Conservation (phyloP, 1,284 basidiomycete genomes). For the Cryptococcus floricola region DNA sequence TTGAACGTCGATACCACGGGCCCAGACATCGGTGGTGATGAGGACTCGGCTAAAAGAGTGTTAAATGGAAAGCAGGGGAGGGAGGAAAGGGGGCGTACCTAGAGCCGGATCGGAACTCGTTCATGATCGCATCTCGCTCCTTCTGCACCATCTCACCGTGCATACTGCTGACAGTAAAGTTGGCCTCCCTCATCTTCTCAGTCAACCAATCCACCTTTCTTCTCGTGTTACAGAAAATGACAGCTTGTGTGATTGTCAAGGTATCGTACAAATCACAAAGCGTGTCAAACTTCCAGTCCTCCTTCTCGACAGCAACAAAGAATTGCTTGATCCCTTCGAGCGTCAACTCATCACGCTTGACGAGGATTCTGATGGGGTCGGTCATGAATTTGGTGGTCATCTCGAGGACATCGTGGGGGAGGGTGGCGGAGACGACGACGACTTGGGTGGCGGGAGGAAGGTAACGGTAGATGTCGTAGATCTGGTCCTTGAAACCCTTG, state of each 20-base stretch:
- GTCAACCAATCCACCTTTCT: slow-evolving; percentile 99
- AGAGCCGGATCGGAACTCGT: slow-evolving; percentile 91
- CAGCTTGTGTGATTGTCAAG: slow-evolving; percentile 96
- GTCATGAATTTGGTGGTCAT: slow-evolving; percentile 99
- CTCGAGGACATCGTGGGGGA: slow-evolving; percentile 96
- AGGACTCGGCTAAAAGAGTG: slow-evolving; percentile 66
- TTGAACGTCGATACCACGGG: slow-evolving; percentile 96
- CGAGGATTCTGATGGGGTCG: slow-evolving; percentile 89
- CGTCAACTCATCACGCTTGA: slow-evolving; percentile 99
- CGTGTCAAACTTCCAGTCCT: slow-evolving; percentile 99
- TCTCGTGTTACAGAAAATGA: slow-evolving; percentile 99
- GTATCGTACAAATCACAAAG: slow-evolving; percentile 98
- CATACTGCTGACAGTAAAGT: slow-evolving; percentile 96
- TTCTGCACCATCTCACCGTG: slow-evolving; percentile 96
- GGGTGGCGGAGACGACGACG: slow-evolving; percentile 88
- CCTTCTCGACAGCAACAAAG: slow-evolving; percentile 99
- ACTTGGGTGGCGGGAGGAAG: slow-evolving; percentile 98
- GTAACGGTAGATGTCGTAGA: slow-evolving; percentile 98
- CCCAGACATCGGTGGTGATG: slow-evolving; percentile 98
- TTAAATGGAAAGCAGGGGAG: not conserved
- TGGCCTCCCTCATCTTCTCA: slow-evolving; percentile 95
- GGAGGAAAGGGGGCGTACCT: slow-evolving; percentile 58
- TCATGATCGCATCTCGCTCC: slow-evolving; percentile 98
- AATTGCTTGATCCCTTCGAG: slow-evolving; percentile 99
- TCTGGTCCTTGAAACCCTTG: slow-evolving; percentile 99